Percentiles rank a stretch among this genome's conserved stretches.
These are phyloP conservation scores for Wickerhamiella kazuoi DNA, from an alignment of 805 yeast species.

Conservation along the genomic window DNA sequence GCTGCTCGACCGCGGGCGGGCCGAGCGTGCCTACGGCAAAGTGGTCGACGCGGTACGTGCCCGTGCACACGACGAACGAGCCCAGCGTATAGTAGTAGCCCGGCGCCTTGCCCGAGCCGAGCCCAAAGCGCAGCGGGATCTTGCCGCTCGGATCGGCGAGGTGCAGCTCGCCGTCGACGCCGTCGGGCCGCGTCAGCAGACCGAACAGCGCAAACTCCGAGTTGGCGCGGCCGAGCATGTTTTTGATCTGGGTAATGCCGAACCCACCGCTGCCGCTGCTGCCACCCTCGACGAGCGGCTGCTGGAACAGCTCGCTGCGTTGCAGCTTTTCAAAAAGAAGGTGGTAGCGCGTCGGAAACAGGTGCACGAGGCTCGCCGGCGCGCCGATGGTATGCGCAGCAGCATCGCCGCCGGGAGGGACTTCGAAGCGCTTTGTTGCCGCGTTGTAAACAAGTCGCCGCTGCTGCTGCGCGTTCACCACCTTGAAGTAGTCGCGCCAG, in stretches of 20 bases:
- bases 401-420: conserved; percentile 4
- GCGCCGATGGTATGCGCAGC: conserved; percentile 12
- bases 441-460: conserved; percentile 9
- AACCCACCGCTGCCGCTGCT: conserved; percentile 2
- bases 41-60: conserved; percentile 44
- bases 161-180: conserved; percentile 39
- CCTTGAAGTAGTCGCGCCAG: conserved; percentile 58
- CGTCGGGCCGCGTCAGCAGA: conserved; percentile 36
- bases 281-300: conserved; percentile 9
- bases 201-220: conserved; percentile 65
- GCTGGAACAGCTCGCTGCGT: conserved; percentile 59
- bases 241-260: conserved; percentile 56
- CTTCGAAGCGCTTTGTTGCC: conserved; percentile 40
- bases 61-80: conserved; percentile 64
- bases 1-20: conserved; percentile 76
- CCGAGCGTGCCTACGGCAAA: conserved; percentile 63
- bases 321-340: conserved; percentile 51
- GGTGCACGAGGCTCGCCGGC: conserved; percentile 10
- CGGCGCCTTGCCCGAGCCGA: conserved; percentile 41
- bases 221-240: conserved; percentile 72
- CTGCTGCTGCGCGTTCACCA: conserved; percentile 46
- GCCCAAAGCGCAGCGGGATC: conserved; percentile 40
- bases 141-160: conserved; percentile 69
- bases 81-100: conserved; percentile 57
- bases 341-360: conserved; percentile 34